These are phyloP conservation scores for Porodaedalea pini DNA, from an alignment of 1,284 basidiomycete species.

Conservation along the genomic window DNA sequence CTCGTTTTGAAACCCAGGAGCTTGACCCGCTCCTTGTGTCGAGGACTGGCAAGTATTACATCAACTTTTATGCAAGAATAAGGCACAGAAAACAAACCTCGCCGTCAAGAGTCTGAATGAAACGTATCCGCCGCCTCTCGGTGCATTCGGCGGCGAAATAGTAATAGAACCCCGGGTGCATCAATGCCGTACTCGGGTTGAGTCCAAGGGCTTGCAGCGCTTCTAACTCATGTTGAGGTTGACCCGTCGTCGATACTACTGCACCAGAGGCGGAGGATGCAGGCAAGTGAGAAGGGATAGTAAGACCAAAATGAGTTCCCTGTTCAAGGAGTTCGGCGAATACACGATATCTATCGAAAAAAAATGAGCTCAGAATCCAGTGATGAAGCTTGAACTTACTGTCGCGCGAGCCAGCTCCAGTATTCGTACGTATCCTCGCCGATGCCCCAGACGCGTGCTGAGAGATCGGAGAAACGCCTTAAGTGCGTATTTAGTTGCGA, in stretches of 20 bases:
- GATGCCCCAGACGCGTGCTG: conserved; percentile 85
- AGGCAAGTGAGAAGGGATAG: conserved; percentile 58
- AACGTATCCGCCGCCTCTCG: conserved; percentile 67
- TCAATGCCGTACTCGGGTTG: conserved; percentile 70
- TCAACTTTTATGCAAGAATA: not conserved
- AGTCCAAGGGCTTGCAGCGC: conserved; percentile 53
- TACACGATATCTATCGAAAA: conserved; percentile 64
- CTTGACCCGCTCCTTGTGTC: conserved; percentile 25
- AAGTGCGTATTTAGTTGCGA: conserved; percentile 83
- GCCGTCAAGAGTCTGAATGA: conserved; percentile 53
- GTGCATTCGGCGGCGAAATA: conserved; percentile 84
- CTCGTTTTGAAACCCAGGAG: conserved; percentile 77
- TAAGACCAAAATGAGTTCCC: conserved; percentile 65
- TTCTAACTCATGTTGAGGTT: conserved; percentile 43
- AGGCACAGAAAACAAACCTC: conserved; percentile 38
- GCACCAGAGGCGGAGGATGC: conserved; percentile 28
- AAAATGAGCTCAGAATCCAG: not conserved
- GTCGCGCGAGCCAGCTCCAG: conserved; percentile 94
- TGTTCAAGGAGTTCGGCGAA: conserved; percentile 86
- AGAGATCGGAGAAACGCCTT: conserved; percentile 82
- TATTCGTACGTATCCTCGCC: conserved; percentile 96
- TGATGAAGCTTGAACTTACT: conserved; percentile 49
- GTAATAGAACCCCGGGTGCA: conserved; percentile 90
- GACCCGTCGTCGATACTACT: conserved; percentile 27
- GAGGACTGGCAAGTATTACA: not conserved